A percentile compares a stretch with the other conserved stretches of the same genome.
phyloP scores from a whole-genome alignment of 306 rosid genomes.

The Medicago lupulina region DNA sequence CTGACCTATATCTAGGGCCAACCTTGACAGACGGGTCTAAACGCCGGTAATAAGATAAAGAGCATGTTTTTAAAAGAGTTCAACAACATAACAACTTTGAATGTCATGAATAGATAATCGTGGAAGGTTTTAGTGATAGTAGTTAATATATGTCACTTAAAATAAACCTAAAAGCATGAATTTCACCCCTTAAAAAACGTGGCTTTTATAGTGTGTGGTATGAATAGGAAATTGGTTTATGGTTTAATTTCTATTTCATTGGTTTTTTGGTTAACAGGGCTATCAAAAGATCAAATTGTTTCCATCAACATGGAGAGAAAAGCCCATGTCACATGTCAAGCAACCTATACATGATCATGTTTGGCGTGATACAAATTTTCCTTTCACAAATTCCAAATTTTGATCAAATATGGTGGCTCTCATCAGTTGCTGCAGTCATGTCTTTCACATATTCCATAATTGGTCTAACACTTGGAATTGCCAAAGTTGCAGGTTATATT shows the following conservation, averaged over 20 bases:
- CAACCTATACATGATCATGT: conserved; percentile 53
- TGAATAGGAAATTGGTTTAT: neutral
- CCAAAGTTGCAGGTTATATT: conserved; percentile 66
- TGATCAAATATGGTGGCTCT: conserved; percentile 79
- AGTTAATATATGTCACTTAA: no score
- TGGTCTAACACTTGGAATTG: conserved; percentile 65
- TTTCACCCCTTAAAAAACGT: no score
- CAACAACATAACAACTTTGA: no score
- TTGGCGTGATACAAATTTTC: conserved; percentile 49
- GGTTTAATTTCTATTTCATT: conserved; percentile 3
- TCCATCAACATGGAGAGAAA: conserved; percentile 46
- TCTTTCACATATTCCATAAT: conserved; percentile 64
- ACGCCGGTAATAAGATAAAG: no score
- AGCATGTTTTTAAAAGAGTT: no score
- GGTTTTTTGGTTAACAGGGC: conserved; percentile 53
- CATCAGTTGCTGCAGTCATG: conserved; percentile 65
- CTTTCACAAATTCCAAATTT: conserved; percentile 69
- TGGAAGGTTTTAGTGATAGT: no score
- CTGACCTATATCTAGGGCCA: no score
- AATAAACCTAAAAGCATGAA: no score
- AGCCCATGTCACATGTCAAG: conserved; percentile 63
- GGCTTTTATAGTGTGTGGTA: no score
- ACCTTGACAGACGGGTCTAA: no score
- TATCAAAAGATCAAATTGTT: conserved; percentile 56
- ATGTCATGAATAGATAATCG: no score